phyloP scores from a whole-genome alignment of 108 stramenopile species.

The Chaetoceros muelleri region DNA sequence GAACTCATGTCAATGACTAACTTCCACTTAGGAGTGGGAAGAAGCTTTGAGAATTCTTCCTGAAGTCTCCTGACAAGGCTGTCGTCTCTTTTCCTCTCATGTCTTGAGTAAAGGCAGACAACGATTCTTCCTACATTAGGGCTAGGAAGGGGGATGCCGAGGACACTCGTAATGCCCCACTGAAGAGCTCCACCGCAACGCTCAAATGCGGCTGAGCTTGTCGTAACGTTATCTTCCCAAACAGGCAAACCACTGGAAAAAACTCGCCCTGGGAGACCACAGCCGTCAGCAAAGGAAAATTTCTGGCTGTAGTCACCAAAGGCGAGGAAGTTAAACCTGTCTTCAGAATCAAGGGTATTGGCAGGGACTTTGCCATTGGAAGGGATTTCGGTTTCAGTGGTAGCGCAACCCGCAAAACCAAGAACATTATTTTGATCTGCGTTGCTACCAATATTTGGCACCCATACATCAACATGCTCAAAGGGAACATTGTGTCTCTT shows the following conservation, averaged over 20 bases:
- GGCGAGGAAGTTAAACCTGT: conserved; percentile 50
- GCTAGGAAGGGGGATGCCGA: conserved; percentile 72
- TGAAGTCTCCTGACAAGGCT: conserved; percentile 46
- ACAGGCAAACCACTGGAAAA: conserved; percentile 43
- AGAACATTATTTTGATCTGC: conserved; percentile 37
- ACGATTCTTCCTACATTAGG: conserved; percentile 79
- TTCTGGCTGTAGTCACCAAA: conserved; percentile 83
- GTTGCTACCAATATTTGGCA: conserved; percentile 24
- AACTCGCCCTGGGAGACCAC: conserved; percentile 77
- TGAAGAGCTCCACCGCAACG: conserved; percentile 75
- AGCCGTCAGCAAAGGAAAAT: conserved; percentile 77
- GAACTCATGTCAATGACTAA: conserved; percentile 68
- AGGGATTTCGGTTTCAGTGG: conserved; percentile 31
- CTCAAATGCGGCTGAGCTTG: conserved; percentile 66
- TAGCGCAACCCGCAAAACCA: conserved; percentile 68
- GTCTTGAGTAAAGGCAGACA: conserved; percentile 62
- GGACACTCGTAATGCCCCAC: conserved; percentile 80
- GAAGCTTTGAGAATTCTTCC: conserved; percentile 67
- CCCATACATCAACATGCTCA: conserved; percentile 81
- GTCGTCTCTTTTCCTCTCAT: conserved; percentile 56
- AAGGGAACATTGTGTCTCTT: conserved; percentile 65
- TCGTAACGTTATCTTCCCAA: conserved; percentile 71
- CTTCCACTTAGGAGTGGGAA: conserved; percentile 81
- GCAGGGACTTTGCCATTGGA: conserved; percentile 15
- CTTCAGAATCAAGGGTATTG: conserved; percentile 28